Evolutionary conservation across 495 filamentous ascomycete genomes (phyloP).

Genomic region (Apiosordaria backusii): DNA sequence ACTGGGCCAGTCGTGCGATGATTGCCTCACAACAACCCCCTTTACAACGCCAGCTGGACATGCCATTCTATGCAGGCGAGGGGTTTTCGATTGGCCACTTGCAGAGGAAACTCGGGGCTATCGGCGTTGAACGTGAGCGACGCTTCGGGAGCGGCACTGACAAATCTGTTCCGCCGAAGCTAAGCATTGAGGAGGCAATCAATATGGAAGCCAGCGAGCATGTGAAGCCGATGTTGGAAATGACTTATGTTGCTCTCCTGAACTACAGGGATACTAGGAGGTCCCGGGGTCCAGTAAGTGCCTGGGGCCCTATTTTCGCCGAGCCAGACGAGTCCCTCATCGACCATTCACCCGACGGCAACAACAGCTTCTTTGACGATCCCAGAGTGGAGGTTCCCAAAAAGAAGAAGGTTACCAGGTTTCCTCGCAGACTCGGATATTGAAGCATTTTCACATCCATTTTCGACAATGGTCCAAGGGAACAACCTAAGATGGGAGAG

Average conservation of each 20-base stretch:
- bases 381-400: slow-evolving; percentile 14
- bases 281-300: slow-evolving; percentile 1
- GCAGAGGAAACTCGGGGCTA: slow-evolving; percentile 27
- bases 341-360: slow-evolving; percentile 31
- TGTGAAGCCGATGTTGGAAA: slow-evolving; percentile 37
- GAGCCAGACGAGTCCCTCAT: slow-evolving; percentile 26
- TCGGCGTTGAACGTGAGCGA: slow-evolving; percentile 29
- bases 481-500: neutral
- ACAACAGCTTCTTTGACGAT: slow-evolving; percentile 32
- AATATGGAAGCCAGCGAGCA: slow-evolving; percentile 30
- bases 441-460: slow-evolving; percentile 7
- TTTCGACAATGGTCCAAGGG: neutral
- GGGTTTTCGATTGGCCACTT: slow-evolving; percentile 21
- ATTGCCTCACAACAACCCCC: neutral
- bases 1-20: slow-evolving; percentile 5
- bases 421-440: slow-evolving; percentile 20
- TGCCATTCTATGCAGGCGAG: slow-evolving; percentile 35
- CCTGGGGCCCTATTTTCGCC: slow-evolving; percentile 18
- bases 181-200: slow-evolving; percentile 33
- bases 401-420: slow-evolving; percentile 19
- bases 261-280: slow-evolving; percentile 23
- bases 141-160: slow-evolving; percentile 13
- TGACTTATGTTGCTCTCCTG: slow-evolving; percentile 36
- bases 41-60: slow-evolving; percentile 18
- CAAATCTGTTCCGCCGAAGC: slow-evolving; percentile 6